Conservation (phyloP, 768 basidiomycete genomes). For the Melanogaster broomeanus region DNA sequence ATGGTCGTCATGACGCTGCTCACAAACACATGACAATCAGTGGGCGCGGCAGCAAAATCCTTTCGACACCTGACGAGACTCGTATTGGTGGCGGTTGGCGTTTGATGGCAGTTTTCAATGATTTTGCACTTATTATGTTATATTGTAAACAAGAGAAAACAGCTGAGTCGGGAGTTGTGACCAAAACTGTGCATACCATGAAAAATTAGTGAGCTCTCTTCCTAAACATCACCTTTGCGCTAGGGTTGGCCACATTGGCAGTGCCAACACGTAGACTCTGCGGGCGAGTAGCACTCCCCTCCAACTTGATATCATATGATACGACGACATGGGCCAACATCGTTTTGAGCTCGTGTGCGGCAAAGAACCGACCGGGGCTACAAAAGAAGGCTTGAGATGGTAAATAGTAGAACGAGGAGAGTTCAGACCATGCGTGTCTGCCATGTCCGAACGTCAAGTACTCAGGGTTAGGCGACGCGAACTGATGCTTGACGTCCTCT, state of each 20-base stretch:
- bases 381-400: background rate
- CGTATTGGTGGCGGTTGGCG: too few species aligned
- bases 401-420: constrained; percentile 10
- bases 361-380: constrained; percentile 39
- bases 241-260: background rate
- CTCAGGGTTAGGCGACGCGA: constrained; percentile 31
- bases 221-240: background rate
- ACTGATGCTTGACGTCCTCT: constrained; percentile 34
- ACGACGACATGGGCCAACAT: constrained; percentile 44
- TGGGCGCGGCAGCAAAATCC: too few species aligned
- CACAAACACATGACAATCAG: too few species aligned
- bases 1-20: too few species aligned
- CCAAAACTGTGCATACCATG: too few species aligned
- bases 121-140: too few species aligned
- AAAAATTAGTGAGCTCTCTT: background rate
- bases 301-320: constrained; percentile 6
- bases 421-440: constrained; percentile 19
- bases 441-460: constrained; percentile 43
- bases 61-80: too few species aligned
- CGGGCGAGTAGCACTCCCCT: background rate
- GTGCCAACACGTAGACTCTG: background rate
- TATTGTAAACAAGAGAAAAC: too few species aligned
- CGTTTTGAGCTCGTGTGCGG: constrained; percentile 39
- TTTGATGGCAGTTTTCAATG: too few species aligned
- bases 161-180: too few species aligned